Evolutionary conservation across 768 basidiomycete genomes (phyloP).

Genomic region (Suillus placidus): DNA sequence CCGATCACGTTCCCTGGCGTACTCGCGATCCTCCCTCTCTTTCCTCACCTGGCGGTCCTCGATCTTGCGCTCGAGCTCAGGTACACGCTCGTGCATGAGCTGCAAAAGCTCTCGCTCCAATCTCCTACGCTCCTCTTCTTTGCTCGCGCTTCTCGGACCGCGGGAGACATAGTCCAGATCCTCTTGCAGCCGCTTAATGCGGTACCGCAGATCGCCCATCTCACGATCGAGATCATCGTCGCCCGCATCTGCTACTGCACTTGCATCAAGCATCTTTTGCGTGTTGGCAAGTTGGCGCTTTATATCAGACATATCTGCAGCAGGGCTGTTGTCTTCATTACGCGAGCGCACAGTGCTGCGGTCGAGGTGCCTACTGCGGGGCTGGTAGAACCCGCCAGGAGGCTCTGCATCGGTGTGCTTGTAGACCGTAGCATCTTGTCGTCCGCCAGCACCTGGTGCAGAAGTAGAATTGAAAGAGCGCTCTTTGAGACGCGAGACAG

Average conservation of each 20-base stretch:
- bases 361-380: conserved; percentile 82
- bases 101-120: conserved; percentile 86
- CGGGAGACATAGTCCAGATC: conserved; percentile 87
- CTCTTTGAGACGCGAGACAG: conserved; percentile 63
- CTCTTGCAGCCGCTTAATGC: conserved; percentile 84
- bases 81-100: conserved; percentile 88
- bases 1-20: conserved; percentile 77
- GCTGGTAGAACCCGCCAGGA: conserved; percentile 72
- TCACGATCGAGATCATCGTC: conserved; percentile 93
- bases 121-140: conserved; percentile 84
- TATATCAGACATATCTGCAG: conserved; percentile 80
- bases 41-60: conserved; percentile 76
- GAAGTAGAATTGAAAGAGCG: conserved; percentile 69
- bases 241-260: conserved; percentile 70
- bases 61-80: conserved; percentile 85
- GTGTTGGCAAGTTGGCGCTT: conserved; percentile 82
- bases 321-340: conserved; percentile 62
- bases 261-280: conserved; percentile 76
- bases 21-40: conserved; percentile 78
- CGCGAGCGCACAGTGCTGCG: conserved; percentile 77
- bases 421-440: conserved; percentile 91
- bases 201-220: conserved; percentile 81
- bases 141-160: conserved; percentile 67
- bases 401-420: conserved; percentile 72
- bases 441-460: conserved; percentile 55